These are phyloP conservation scores for Lasiodiplodia theobromae DNA, from an alignment of 2,329 filamentous ascomycete species.

Conservation along the genomic window DNA sequence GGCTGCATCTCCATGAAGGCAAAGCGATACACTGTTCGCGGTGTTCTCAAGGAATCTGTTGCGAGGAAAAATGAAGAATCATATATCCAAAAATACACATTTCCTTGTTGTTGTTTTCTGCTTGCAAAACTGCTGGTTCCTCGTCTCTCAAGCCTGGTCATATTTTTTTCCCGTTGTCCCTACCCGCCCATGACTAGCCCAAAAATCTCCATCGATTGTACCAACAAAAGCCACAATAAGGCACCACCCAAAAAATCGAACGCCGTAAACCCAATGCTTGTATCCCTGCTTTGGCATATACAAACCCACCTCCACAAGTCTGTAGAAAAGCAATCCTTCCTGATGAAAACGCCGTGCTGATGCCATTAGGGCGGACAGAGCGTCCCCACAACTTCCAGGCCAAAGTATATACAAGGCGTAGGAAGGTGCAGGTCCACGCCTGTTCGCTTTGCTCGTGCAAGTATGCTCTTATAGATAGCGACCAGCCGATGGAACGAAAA, in stretches of 20 bases:
- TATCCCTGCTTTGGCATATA: slow-evolving; percentile 1
- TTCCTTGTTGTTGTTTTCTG: not conserved
- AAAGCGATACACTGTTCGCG: not conserved
- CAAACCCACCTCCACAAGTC: not conserved
- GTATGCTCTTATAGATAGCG: slow-evolving; percentile 17
- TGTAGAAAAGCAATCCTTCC: not conserved
- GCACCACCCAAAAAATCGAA: not conserved
- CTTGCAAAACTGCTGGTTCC: not conserved
- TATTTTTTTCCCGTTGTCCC: not conserved
- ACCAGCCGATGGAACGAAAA: slow-evolving; percentile 4
- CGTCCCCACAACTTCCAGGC: not conserved
- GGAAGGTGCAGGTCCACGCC: not conserved
- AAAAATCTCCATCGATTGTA: not conserved
- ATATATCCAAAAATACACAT: slow-evolving; percentile 19
- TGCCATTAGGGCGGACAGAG: slow-evolving; percentile 18
- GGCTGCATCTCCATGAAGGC: not conserved
- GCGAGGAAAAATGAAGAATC: not conserved
- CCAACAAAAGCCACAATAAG: slow-evolving; percentile 1
- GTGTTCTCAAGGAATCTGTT: not conserved
- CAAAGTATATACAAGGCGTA: slow-evolving; percentile 10
- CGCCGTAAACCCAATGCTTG: slow-evolving; percentile 23
- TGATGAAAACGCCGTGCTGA: slow-evolving; percentile 17
- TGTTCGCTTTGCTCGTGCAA: slow-evolving; percentile 11
- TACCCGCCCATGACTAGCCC: not conserved
- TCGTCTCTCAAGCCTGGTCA: not conserved